A percentile compares a stretch with the other conserved stretches of the same genome.
phyloP scores from a whole-genome alignment of 1,284 basidiomycete genomes.

The Irpex lacteus region DNA sequence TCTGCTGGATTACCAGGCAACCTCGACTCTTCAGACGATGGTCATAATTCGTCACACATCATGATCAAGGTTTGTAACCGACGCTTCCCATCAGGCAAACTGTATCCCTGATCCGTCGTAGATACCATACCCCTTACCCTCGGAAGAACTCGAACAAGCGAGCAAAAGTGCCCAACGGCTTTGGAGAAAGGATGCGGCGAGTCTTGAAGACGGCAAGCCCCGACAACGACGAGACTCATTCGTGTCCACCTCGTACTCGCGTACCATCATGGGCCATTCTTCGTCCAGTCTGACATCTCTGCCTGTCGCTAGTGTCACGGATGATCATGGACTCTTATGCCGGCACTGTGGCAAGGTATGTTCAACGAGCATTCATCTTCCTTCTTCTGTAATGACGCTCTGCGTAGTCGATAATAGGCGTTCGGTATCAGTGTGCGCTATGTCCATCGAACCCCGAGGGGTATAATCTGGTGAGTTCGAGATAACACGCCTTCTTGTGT shows the following conservation, averaged over 20 bases:
- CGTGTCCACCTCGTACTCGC: conserved; percentile 45
- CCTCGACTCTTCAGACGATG: conserved; percentile 69
- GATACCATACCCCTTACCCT: conserved; percentile 82
- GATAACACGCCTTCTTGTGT: not conserved
- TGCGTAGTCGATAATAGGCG: conserved; percentile 59
- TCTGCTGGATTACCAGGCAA: conserved; percentile 80
- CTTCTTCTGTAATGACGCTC: conserved; percentile 3
- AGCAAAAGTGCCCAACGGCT: conserved; percentile 69
- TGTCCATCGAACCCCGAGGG: conserved; percentile 63
- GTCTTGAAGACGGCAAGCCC: conserved; percentile 33
- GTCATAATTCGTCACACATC: conserved; percentile 81
- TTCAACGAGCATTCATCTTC: not conserved
- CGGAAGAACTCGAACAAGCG: conserved; percentile 59
- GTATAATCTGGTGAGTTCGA: conserved; percentile 58
- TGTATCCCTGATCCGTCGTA: conserved; percentile 26
- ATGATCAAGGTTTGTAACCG: conserved; percentile 75
- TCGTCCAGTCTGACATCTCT: conserved; percentile 25
- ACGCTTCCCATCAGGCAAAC: not conserved
- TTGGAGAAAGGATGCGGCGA: conserved; percentile 76
- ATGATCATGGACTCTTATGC: conserved; percentile 45
- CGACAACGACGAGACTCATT: conserved; percentile 53
- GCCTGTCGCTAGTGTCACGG: conserved; percentile 29
- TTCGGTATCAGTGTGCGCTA: conserved; percentile 75
- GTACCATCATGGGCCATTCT: conserved; percentile 57
- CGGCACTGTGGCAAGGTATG: conserved; percentile 52